Evolutionary conservation across 2,329 filamentous ascomycete genomes (phyloP).

Genomic region (Aquanectria penicillioides): DNA sequence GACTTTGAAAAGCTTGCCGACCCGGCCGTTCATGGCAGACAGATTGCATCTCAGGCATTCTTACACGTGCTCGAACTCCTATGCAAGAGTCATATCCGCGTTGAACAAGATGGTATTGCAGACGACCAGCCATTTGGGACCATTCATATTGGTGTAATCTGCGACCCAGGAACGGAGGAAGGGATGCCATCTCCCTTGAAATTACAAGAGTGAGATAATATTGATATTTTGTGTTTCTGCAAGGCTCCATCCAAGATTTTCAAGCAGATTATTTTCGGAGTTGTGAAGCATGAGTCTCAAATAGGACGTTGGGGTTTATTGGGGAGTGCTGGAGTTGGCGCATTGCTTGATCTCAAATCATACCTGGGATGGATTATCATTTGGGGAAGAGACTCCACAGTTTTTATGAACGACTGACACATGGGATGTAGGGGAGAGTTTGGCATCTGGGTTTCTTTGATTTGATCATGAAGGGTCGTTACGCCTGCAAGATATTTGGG

Average conservation of each 20-base stretch:
- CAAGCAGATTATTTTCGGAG: too few relatives aligned
- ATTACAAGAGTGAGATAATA: too few relatives aligned
- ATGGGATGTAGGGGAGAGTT: constrained; percentile 12
- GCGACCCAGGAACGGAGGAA: constrained; percentile 26
- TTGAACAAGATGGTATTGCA: constrained; percentile 65
- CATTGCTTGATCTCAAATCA: too few relatives aligned
- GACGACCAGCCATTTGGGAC: constrained; percentile 54
- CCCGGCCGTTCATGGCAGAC: constrained; percentile 60
- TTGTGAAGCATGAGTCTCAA: too few relatives aligned
- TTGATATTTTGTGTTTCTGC: constrained; percentile 9
- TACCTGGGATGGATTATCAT: too few relatives aligned
- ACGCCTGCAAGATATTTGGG: neutral
- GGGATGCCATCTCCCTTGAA: too few relatives aligned
- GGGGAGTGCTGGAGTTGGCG: too few relatives aligned
- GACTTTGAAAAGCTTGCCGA: constrained; percentile 76
- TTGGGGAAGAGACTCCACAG: constrained; percentile 6
- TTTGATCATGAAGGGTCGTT: too few relatives aligned
- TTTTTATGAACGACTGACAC: neutral
- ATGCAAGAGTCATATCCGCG: constrained; percentile 70
- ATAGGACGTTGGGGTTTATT: too few relatives aligned
- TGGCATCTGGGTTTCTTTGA: constrained; percentile 17
- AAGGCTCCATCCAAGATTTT: too few relatives aligned
- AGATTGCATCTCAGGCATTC: constrained; percentile 79
- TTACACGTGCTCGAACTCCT: constrained; percentile 78
- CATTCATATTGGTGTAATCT: constrained; percentile 56